phyloP scores from a whole-genome alignment of 371 early-diverging fungal species.

The Zancudomyces culisetae region DNA sequence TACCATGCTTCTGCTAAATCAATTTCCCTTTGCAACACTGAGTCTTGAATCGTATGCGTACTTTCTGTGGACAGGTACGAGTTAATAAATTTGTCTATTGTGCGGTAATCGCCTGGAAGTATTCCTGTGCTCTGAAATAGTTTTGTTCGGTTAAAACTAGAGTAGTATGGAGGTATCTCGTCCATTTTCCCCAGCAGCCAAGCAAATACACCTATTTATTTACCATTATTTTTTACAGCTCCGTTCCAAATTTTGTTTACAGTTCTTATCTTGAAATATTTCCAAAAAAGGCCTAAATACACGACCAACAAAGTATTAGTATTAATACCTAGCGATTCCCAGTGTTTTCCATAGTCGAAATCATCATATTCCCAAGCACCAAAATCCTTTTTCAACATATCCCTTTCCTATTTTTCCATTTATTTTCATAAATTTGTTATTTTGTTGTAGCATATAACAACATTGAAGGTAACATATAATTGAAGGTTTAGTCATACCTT shows the following conservation, averaged over 20 bases:
- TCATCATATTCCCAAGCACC: conserved; percentile 23
- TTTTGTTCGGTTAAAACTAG: conserved; percentile 24
- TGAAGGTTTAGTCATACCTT: conserved; percentile 1
- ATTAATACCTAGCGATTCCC: conserved; percentile 25
- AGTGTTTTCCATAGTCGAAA: conserved; percentile 20
- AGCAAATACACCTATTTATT: conserved; percentile 18
- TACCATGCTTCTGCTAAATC: conserved; percentile 32
- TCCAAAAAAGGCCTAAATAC: background rate
- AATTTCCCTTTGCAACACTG: conserved; percentile 16
- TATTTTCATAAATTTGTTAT: background rate
- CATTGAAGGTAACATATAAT: background rate
- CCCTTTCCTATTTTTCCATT: conserved; percentile 9
- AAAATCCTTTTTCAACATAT: conserved; percentile 22
- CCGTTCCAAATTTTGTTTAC: background rate
- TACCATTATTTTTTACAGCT: background rate
- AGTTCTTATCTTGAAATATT: background rate
- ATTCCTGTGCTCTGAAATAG: conserved; percentile 30
- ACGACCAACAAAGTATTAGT: no score
- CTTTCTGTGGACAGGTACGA: conserved; percentile 13
- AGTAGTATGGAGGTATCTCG: conserved; percentile 25
- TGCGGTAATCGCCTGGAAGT: conserved; percentile 26
- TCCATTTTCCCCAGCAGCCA: conserved; percentile 27
- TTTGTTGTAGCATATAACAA: background rate
- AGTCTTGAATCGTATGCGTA: conserved; percentile 4
- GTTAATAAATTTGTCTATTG: conserved; percentile 25